Percentiles rank a stretch among this genome's conserved stretches.
phyloP scores from a whole-genome alignment of 2,329 filamentous ascomycete genomes.

The Ceratocystiopsis brevicomis region DNA sequence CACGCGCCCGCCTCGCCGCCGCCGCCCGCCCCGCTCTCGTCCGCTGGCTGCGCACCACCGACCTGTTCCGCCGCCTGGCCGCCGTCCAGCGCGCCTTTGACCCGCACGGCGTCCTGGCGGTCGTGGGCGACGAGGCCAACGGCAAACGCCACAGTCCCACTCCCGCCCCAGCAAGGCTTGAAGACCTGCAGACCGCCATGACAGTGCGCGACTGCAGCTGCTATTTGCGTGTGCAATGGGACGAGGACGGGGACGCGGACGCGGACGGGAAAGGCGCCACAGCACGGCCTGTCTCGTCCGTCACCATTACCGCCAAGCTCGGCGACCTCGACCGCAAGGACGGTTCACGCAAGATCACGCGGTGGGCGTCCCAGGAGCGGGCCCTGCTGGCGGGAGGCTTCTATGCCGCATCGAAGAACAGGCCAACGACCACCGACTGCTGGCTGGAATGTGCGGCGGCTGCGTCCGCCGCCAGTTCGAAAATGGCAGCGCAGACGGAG shows the following conservation, averaged over 20 bases:
- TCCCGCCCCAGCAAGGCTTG: slow-evolving; percentile 11
- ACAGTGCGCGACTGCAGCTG: slow-evolving; percentile 64
- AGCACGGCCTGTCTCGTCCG: too few species aligned
- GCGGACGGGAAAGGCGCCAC: too few species aligned
- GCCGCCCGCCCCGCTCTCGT: slow-evolving; percentile 16
- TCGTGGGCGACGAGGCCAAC: too few species aligned
- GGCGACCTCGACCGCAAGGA: slow-evolving; percentile 67
- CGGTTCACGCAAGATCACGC: slow-evolving; percentile 41
- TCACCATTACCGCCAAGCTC: slow-evolving; percentile 36
- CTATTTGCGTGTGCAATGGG: slow-evolving; percentile 37
- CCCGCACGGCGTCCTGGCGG: slow-evolving; percentile 5
- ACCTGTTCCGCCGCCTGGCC: slow-evolving; percentile 24
- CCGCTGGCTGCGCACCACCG: slow-evolving; percentile 19
- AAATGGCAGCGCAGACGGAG: too few species aligned
- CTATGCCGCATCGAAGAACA: slow-evolving; percentile 26
- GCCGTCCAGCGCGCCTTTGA: slow-evolving; percentile 17
- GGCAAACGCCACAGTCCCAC: not conserved
- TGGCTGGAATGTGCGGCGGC: slow-evolving; percentile 7
- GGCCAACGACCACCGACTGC: slow-evolving; percentile 11
- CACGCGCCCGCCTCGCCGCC: slow-evolving; percentile 8
- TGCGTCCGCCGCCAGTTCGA: too few species aligned
- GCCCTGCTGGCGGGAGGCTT: slow-evolving; percentile 47
- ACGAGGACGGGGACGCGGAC: too few species aligned
- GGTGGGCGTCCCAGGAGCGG: slow-evolving; percentile 48
- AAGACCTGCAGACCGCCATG: slow-evolving; percentile 51